Conservation (phyloP, 306 rosid species). For the Dalbergia oliveri region DNA sequence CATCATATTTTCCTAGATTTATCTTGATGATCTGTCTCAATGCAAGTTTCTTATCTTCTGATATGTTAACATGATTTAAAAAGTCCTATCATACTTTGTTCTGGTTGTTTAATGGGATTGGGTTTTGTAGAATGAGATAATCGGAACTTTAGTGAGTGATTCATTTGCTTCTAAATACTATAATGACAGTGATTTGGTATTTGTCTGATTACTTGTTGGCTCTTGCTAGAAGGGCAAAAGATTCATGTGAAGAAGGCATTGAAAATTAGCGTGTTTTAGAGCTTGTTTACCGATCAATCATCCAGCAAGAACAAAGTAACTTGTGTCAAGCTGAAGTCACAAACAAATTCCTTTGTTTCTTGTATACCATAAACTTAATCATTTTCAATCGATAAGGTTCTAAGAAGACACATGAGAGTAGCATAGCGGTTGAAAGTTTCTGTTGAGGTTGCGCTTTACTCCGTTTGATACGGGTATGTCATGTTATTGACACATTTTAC, state of each 20-base stretch:
- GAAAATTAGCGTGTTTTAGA: constrained; percentile 34
- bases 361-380: constrained; percentile 46
- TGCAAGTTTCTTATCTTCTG: constrained; percentile 19
- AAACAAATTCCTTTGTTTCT: no score
- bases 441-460: constrained; percentile 38
- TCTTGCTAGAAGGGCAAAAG: constrained; percentile 81
- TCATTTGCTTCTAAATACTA: constrained; percentile 31
- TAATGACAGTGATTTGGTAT: constrained; percentile 17
- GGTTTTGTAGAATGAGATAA: constrained; percentile 31
- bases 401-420: background rate
- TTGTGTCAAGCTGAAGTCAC: constrained; percentile 35
- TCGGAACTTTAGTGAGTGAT: constrained; percentile 17
- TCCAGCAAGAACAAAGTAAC: constrained; percentile 31
- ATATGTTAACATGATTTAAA: constrained; percentile 18
- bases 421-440: constrained; percentile 35
- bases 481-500: no score
- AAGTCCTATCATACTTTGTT: constrained; percentile 11
- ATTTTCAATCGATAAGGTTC: constrained; percentile 35
- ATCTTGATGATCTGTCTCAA: constrained; percentile 1
- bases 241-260: constrained; percentile 93
- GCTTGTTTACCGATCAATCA: constrained; percentile 40
- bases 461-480: no score
- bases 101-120: constrained; percentile 25
- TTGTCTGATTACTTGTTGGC: constrained; percentile 19
- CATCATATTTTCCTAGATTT: constrained; percentile 13